Evolutionary conservation across 2,329 filamentous ascomycete genomes (phyloP).

Genomic region (Mollisia scopiformis): DNA sequence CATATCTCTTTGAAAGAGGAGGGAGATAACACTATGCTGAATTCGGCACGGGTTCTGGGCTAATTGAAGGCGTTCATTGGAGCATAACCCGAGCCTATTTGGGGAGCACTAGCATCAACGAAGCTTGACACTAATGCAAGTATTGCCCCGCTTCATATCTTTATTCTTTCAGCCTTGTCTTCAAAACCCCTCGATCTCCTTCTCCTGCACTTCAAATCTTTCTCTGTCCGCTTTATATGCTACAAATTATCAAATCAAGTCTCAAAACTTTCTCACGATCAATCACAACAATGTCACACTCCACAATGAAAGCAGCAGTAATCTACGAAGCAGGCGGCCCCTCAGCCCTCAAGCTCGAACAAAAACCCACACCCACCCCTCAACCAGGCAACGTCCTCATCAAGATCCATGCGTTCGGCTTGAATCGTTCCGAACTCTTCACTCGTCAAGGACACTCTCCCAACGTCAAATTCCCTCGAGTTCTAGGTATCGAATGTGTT

Average conservation of each 20-base stretch:
- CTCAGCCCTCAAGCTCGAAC: conserved; percentile 24
- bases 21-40: background rate
- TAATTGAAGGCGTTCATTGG: background rate
- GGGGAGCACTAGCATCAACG: background rate
- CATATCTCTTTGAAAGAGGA: background rate
- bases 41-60: conserved; percentile 3
- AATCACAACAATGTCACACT: conserved; percentile 12
- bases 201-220: background rate
- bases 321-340: conserved; percentile 24
- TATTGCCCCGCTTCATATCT: background rate
- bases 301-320: conserved; percentile 26
- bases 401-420: conserved; percentile 75
- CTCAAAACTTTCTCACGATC: background rate
- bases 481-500: conserved; percentile 28
- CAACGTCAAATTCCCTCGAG: conserved; percentile 23
- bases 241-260: background rate
- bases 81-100: background rate
- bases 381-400: conserved; percentile 72
- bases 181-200: background rate
- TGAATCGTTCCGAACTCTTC: conserved; percentile 82
- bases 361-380: conserved; percentile 30
- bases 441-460: conserved; percentile 28
- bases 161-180: background rate
- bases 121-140: background rate
- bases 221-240: background rate